Percentiles rank a stretch among this genome's conserved stretches.
These are phyloP conservation scores for Xerocomus nothofagi DNA, from an alignment of 1,284 basidiomycete species.

Conservation along the genomic window DNA sequence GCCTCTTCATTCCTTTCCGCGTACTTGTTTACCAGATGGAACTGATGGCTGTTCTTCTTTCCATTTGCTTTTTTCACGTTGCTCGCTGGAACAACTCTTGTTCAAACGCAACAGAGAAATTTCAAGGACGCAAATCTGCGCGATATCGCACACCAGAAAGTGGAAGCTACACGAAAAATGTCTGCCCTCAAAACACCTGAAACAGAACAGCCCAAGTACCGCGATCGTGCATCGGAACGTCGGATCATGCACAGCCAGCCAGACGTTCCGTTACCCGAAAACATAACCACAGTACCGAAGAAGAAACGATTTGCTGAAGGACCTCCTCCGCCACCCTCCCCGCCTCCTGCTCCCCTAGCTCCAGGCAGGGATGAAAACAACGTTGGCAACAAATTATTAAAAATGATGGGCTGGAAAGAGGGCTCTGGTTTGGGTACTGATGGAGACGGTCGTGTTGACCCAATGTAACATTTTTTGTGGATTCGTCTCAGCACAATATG, in stretches of 20 bases:
- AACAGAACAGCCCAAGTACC: conserved; percentile 73
- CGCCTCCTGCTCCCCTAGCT: conserved; percentile 59
- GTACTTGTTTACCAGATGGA: conserved; percentile 27
- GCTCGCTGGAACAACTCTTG: conserved; percentile 15
- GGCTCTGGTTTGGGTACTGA: conserved; percentile 82
- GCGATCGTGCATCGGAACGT: conserved; percentile 89
- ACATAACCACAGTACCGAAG: conserved; percentile 36
- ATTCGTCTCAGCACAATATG: conserved; percentile 2
- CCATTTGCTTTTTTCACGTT: conserved; percentile 8
- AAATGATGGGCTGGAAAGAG: conserved; percentile 95
- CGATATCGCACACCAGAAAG: conserved; percentile 75
- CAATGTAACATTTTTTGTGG: conserved; percentile 51
- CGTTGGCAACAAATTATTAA: conserved; percentile 86
- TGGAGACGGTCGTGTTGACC: conserved; percentile 83
- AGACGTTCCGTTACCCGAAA: conserved; percentile 69
- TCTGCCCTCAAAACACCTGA: conserved; percentile 23
- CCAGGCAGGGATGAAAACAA: conserved; percentile 79
- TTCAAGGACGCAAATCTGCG: conserved; percentile 67
- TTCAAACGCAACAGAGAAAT: conserved; percentile 65
- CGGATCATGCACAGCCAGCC: conserved; percentile 88
- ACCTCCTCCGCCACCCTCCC: conserved; percentile 60
- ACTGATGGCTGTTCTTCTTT: conserved; percentile 28
- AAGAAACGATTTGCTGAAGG: conserved; percentile 60
- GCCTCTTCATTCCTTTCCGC: conserved; percentile 38
- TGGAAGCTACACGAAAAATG: conserved; percentile 46